These are phyloP conservation scores for Scalesia atractyloides DNA, from an alignment of 129 eudicot genomes.

Conservation along the genomic window DNA sequence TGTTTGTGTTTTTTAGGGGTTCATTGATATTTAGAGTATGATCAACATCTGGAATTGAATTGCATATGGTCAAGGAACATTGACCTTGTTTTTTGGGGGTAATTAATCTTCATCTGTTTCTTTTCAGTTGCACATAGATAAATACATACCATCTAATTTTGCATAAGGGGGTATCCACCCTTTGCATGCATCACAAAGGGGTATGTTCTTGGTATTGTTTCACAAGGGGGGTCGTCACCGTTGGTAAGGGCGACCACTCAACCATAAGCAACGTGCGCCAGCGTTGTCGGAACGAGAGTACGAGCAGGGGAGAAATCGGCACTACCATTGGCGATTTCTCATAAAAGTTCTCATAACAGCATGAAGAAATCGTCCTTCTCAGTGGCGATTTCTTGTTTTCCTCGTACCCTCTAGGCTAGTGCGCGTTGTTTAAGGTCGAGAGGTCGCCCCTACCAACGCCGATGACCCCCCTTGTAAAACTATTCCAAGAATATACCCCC, in stretches of 20 bases:
- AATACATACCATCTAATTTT: neutral
- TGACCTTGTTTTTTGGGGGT: conserved; percentile 34
- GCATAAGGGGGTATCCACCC: no score
- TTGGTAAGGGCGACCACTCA: neutral
- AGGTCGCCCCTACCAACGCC: no score
- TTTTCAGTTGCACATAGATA: conserved; percentile 2
- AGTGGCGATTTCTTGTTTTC: no score
- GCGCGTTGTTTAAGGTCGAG: no score
- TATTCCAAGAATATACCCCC: no score
- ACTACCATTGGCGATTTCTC: no score
- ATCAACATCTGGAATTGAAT: conserved; percentile 37
- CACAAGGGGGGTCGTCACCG: neutral
- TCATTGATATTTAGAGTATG: conserved; percentile 21
- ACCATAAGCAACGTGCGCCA: neutral
- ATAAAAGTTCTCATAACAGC: no score
- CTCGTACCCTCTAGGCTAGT: no score
- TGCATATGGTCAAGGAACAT: conserved; percentile 32
- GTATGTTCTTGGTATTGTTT: neutral
- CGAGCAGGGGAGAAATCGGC: no score
- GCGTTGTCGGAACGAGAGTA: no score
- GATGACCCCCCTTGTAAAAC: no score
- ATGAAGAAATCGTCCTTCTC: no score
- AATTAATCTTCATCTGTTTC: conserved; percentile 22
- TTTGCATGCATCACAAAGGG: neutral
- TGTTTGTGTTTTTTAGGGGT: neutral